Conservation (phyloP, 2,329 filamentous ascomycete genomes). For the Trematosphaeria pertusa region DNA sequence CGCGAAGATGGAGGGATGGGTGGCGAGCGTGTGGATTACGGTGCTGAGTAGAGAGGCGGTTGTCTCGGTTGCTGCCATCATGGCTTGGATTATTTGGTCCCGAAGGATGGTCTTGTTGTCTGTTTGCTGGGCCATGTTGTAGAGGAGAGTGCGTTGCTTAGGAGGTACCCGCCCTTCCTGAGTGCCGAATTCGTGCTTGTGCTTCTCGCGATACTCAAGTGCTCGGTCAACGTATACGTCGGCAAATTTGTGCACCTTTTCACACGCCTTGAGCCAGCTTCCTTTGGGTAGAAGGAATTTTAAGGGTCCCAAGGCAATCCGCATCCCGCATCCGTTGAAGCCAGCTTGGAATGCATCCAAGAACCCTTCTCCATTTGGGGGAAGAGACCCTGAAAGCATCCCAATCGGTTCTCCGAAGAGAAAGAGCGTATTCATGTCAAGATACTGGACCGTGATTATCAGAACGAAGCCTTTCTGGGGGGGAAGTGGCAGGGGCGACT, state of each 20-base stretch:
- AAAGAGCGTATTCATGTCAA: conserved; percentile 15
- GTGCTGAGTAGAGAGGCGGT: conserved; percentile 7
- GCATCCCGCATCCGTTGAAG: conserved; percentile 16
- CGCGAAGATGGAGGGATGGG: conserved; percentile 11
- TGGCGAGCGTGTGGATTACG: conserved; percentile 7
- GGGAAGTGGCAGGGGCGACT: background rate
- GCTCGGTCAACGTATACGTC: conserved; percentile 16
- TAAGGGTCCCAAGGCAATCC: conserved; percentile 12
- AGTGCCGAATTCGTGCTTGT: background rate
- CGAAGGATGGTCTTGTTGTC: conserved; percentile 8
- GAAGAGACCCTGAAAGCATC: conserved; percentile 9
- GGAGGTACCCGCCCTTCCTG: background rate
- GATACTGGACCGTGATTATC: conserved; percentile 8
- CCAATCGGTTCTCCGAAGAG: conserved; percentile 15
- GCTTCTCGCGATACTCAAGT: conserved; percentile 9
- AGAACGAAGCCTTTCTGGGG: background rate
- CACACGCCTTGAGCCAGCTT: conserved; percentile 11
- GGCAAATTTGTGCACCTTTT: conserved; percentile 9
- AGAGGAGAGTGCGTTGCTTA: conserved; percentile 15
- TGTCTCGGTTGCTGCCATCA: conserved; percentile 14
- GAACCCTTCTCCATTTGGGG: conserved; percentile 13
- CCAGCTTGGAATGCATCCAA: conserved; percentile 12
- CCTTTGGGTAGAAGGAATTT: conserved; percentile 11
- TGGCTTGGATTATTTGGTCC: conserved; percentile 13
- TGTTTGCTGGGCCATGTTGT: conserved; percentile 14